These are phyloP conservation scores for Microcera coccophila DNA, from an alignment of 2,329 filamentous ascomycete species.

Conservation along the genomic window DNA sequence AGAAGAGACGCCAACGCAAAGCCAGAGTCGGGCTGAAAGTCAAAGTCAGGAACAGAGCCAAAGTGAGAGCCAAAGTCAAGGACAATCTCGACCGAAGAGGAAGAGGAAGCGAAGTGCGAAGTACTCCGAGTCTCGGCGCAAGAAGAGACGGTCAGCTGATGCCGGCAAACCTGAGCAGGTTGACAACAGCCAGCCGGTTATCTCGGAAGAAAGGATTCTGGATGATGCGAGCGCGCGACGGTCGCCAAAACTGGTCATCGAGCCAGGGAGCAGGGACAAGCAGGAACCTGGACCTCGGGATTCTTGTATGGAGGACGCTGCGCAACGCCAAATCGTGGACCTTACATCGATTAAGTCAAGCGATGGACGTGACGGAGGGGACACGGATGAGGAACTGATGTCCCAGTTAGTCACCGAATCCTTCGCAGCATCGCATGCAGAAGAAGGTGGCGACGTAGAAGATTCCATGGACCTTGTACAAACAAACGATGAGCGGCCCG, in stretches of 20 bases:
- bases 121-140: constrained; percentile 23
- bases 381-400: constrained; percentile 41
- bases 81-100: constrained; percentile 15
- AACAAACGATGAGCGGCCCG: constrained; percentile 4
- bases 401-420: constrained; percentile 41
- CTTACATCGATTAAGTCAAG: constrained; percentile 1
- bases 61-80: constrained; percentile 4
- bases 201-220: constrained; percentile 13
- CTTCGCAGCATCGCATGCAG: constrained; percentile 35
- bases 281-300: constrained; percentile 10
- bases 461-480: constrained; percentile 21
- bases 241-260: constrained; percentile 23
- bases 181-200: constrained; percentile 17
- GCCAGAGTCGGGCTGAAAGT: neutral
- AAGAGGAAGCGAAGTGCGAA: constrained; percentile 29
- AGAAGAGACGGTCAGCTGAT: constrained; percentile 28
- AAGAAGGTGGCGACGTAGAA: constrained; percentile 15
- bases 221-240: constrained; percentile 19
- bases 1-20: constrained; percentile 8
- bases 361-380: constrained; percentile 23
- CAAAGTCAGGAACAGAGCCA: constrained; percentile 4
- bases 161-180: constrained; percentile 12
- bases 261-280: constrained; percentile 13
- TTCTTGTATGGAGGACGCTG: constrained; percentile 10
- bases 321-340: constrained; percentile 2